Conservation (phyloP, 805 yeast species). For the Cephaloascus fragrans region DNA sequence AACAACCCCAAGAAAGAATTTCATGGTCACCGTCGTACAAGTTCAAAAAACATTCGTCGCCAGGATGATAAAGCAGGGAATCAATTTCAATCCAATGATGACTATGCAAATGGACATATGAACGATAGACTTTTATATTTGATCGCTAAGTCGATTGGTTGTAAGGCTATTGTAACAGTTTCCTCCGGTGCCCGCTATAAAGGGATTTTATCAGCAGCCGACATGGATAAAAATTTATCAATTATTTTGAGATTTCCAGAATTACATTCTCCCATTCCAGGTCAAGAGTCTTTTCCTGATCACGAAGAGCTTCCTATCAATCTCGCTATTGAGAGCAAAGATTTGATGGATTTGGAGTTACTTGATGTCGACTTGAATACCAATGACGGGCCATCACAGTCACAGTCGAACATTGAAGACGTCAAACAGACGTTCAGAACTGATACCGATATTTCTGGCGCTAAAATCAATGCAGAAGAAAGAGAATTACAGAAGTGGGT, state of each 20-base stretch:
- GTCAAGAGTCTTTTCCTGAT: constrained; percentile 13
- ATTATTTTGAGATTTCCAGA: constrained; percentile 46
- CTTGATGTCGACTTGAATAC: constrained; percentile 24
- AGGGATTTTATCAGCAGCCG: constrained; percentile 49
- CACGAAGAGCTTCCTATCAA: constrained; percentile 32
- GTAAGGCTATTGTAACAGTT: constrained; percentile 46
- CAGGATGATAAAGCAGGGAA: constrained; percentile 2
- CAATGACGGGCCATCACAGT: constrained; percentile 6
- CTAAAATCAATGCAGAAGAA: constrained; percentile 34
- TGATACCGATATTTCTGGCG: constrained; percentile 72
- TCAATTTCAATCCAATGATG: constrained; percentile 6
- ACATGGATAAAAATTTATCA: constrained; percentile 31
- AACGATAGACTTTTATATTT: constrained; percentile 48
- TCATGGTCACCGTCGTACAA: constrained; percentile 10
- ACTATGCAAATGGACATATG: constrained; percentile 21
- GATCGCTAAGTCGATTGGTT: constrained; percentile 48
- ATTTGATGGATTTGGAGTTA: constrained; percentile 40
- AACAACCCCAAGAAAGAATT: not conserved
- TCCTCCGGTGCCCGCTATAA: constrained; percentile 48
- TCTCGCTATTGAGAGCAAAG: constrained; percentile 37
- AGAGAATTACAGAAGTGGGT: constrained; percentile 80
- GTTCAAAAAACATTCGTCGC: constrained; percentile 11
- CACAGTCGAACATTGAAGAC: constrained; percentile 7
- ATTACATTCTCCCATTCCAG: constrained; percentile 21
- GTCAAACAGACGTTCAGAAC: constrained; percentile 48